These are phyloP conservation scores for Globisporangium acanthophoron DNA, from an alignment of 352 stramenopile species.

Conservation along the genomic window DNA sequence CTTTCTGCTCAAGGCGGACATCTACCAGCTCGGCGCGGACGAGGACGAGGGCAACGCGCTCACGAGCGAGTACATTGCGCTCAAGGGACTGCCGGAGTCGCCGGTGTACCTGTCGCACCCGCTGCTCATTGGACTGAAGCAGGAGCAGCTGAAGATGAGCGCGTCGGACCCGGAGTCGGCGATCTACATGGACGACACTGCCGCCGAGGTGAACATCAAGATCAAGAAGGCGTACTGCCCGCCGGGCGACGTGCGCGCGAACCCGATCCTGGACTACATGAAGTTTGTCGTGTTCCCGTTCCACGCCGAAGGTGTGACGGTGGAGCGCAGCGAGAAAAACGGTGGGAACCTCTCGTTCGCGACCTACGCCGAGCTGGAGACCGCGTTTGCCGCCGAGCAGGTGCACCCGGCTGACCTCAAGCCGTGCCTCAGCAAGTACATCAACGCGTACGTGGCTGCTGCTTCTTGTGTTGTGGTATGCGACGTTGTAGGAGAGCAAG, in stretches of 20 bases:
- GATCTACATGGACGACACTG: conserved; percentile 98
- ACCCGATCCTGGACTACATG: conserved; percentile 97
- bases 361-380: conserved; percentile 87
- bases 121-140: conserved; percentile 97
- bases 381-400: conserved; percentile 88
- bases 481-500: not conserved
- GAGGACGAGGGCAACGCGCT: conserved; percentile 95
- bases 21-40: conserved; percentile 98
- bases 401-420: conserved; percentile 98
- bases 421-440: conserved; percentile 86
- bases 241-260: conserved; percentile 79
- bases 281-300: conserved; percentile 93
- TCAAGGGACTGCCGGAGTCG: conserved; percentile 62
- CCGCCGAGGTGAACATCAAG: conserved; percentile 94
- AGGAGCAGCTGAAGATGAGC: conserved; percentile 99
- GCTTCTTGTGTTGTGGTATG: not conserved
- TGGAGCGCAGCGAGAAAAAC: conserved; percentile 84
- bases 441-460: conserved; percentile 75
- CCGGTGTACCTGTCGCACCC: conserved; percentile 96
- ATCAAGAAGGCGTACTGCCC: conserved; percentile 99
- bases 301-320: conserved; percentile 52
- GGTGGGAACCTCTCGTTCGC: conserved; percentile 86
- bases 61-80: conserved; percentile 95
- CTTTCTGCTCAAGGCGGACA: conserved; percentile 98
- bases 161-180: conserved; percentile 97